Percentiles rank a stretch among this genome's conserved stretches.
Evolutionary conservation across 2,329 filamentous ascomycete genomes (phyloP).

Genomic region (Colletotrichum tabaci): DNA sequence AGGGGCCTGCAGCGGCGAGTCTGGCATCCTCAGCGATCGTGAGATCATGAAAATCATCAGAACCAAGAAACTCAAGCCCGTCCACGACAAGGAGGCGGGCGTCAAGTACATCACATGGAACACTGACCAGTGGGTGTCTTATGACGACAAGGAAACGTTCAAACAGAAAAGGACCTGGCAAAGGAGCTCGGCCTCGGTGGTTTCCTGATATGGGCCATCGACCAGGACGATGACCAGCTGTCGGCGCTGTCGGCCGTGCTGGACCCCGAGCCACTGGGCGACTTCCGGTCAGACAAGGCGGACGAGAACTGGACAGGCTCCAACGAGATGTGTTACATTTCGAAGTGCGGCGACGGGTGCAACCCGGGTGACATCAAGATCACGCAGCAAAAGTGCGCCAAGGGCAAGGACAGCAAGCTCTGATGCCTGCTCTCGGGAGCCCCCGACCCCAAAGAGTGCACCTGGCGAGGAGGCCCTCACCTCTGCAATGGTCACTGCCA

Average conservation of each 20-base stretch:
- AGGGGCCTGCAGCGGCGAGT: conserved; percentile 45
- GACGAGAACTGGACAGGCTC: conserved; percentile 28
- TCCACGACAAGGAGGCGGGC: conserved; percentile 47
- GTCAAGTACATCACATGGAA: conserved; percentile 54
- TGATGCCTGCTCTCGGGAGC: conserved; percentile 51
- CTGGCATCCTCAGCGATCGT: conserved; percentile 47
- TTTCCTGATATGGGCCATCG: conserved; percentile 51
- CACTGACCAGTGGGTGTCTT: conserved; percentile 59
- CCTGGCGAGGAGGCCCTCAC: conserved; percentile 49
- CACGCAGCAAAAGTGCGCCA: conserved; percentile 48
- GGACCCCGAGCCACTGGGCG: conserved; percentile 12
- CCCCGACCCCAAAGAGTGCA: conserved; percentile 50
- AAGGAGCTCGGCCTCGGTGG: conserved; percentile 51
- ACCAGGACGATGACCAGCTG: conserved; percentile 8
- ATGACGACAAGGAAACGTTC: conserved; percentile 35
- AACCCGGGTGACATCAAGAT: conserved; percentile 49
- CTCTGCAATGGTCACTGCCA: conserved; percentile 53
- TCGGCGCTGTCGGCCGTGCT: conserved; percentile 1
- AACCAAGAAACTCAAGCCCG: conserved; percentile 43
- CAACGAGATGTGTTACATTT: conserved; percentile 48
- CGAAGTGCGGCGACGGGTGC: conserved; percentile 49
- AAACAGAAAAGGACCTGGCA: conserved; percentile 45
- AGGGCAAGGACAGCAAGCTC: conserved; percentile 46
- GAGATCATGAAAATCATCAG: conserved; percentile 48
- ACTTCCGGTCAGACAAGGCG: conserved; percentile 23